phyloP scores from a whole-genome alignment of 805 yeast species.

The Wickerhamiella kurtzmanii region DNA sequence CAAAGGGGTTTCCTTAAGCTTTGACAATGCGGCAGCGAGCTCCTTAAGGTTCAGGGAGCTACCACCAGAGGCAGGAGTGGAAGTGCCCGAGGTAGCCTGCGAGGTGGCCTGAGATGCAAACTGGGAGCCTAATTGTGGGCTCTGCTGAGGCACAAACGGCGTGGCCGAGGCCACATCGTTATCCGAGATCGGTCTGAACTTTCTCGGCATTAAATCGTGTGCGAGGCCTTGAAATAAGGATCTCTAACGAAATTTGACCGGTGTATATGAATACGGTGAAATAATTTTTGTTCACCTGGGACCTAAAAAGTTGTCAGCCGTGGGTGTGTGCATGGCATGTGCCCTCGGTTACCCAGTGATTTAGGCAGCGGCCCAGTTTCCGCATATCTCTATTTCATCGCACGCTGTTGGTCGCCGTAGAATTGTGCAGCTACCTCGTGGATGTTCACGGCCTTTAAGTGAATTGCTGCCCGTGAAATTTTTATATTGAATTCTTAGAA shows the following conservation, averaged over 20 bases:
- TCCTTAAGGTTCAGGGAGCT: constrained; percentile 37
- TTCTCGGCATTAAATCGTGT: background rate
- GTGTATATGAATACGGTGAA: background rate
- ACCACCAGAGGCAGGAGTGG: constrained; percentile 50
- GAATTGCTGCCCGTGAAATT: too few relatives aligned
- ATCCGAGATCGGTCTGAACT: background rate
- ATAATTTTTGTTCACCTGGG: background rate
- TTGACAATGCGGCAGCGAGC: constrained; percentile 50
- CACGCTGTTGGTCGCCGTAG: too few relatives aligned
- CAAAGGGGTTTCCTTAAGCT: constrained; percentile 54
- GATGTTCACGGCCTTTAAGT: too few relatives aligned
- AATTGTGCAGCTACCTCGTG: too few relatives aligned
- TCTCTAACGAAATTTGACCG: background rate
- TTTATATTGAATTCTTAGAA: too few relatives aligned
- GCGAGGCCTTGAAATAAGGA: too few relatives aligned
- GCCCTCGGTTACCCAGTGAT: too few relatives aligned
- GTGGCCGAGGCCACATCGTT: background rate
- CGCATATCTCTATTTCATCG: background rate
- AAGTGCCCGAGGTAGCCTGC: constrained; percentile 19
- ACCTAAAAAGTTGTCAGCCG: background rate
- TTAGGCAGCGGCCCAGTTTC: background rate
- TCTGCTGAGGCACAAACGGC: constrained; percentile 2
- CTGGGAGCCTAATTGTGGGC: background rate
- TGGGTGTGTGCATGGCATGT: background rate
- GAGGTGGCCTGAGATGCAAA: constrained; percentile 4